Evolutionary conservation across 2,329 filamentous ascomycete species (phyloP), one percentile per base, ranked within the genome.

Genomic region (Cercospora berteroae): DNA sequence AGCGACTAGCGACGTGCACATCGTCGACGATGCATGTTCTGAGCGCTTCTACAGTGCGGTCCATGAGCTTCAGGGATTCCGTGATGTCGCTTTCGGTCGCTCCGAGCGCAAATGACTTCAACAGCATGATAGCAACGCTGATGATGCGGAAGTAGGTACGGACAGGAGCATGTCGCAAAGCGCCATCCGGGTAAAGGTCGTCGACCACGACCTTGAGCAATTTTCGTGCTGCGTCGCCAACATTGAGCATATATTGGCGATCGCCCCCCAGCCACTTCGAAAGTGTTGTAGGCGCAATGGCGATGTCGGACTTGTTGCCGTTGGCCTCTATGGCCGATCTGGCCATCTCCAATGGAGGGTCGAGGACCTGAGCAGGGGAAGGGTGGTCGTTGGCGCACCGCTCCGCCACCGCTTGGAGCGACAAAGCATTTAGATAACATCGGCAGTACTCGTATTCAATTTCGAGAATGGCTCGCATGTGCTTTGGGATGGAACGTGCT

Each of bases 361-460:
- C 73, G 13, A 76, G 61, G n/a, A 72, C 70, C 33, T 73, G 70
- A n/a, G 71, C 67, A 4, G 71, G 69, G 4, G 71, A 80, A 9
- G 80, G 80, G 75, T 89, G 88, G 70, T 94, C 90, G 68, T 86
- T 93, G 6, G 93, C 94, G 80, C 92, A 97, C 68, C 94, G 88
- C 79, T 97, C 94, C 5, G 98, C 93, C 3, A 98, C 93, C 23
- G 95, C 95, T 80, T 99, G 95, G 1, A 99, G 83, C 2, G 94
- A 94, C 1, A 99, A 84, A 0, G 94, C 97, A 78, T 98, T 97
- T 81, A 97, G 87, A 77, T 98, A 98, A 60, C 97, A 91, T 74
- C 94, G 88, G 27, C 94, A 93, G 77, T 97, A 97, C 76, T 98
- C 93, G 76, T 95, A 97, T 81, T 99, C 95, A 71, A 98, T 97